Base-by-base conservation (phyloP, 108 stramenopile genomes). In the Hondaea fermentalgiana region DNA sequence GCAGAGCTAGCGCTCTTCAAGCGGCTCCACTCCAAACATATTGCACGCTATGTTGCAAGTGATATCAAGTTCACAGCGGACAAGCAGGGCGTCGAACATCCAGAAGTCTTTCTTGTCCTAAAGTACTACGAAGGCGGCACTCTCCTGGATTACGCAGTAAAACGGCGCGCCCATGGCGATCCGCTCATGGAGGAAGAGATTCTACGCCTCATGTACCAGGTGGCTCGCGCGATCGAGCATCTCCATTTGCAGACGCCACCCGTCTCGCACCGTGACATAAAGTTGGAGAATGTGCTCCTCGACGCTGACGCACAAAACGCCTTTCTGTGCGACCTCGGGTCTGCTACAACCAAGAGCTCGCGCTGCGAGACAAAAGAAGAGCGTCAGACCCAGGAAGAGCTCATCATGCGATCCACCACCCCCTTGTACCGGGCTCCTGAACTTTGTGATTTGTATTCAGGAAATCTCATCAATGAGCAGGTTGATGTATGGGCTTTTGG, bases 401-500 rank as follows among this genome's bases (percentile, higher is more conserved):
- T 57, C 44, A 43, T 89, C 1, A 16, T 23, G 35, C 57, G 57
- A 6, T 44, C 57, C 19, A 89, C 89, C 4, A 89, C 89, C n/a
- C 49, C 59, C 12, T 5, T 45, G 4, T 89, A 88, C 43, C 72
- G 89, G 45, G 83, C 89, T 16, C 89, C 89, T 14, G 89, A 89
- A 87, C 59, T 89, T 5, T 47, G 44, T 21, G 89, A 89, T 87
- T 23, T 87, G 23, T 49, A 87, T 49, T 19, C 29, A 19, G 72
- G 87, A 19, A 17, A 58, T 19, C 60, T 14, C 58, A 44, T 87
- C 44, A 28, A 44, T 29, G 60, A 21, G 16, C 5, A 55, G 47
- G 83, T 87, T 2, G 89, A 90, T 23, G 89, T 90, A 5, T 90
- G 89, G 89, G 59, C 87, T 21, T 59, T 90, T 10, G 89, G 89